Evolutionary conservation across 2,329 filamentous ascomycete species (phyloP), one percentile per base, ranked within the genome.

Genomic region (Scedosporium aurantiacum): DNA sequence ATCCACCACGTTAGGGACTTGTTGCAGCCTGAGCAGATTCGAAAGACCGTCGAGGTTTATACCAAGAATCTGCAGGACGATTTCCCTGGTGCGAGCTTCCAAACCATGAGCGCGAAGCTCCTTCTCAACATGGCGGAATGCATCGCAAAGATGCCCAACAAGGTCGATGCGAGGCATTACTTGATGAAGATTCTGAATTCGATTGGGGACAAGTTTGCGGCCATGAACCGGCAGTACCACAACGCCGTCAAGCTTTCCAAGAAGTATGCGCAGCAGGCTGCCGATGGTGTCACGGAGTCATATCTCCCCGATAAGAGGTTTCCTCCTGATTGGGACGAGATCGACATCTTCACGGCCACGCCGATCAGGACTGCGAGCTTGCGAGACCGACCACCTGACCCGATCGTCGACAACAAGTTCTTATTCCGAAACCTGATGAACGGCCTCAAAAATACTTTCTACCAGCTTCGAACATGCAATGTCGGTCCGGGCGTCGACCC

Each of bases 101-200:
- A 99, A 73, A 99, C 94, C 0, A 99, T 99, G 94, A 97, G 94
- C 68, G 95, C 94, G 0, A 99, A 97, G 73, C 79, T 99, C 2
- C 79, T 99, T 0, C 79, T 99, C 12, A 99, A 99, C 72, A 95
- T 99, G 91, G 94, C 93, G 0, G 95, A 99, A 69, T 96, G 91
- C 71, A 99, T 99, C 69, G 90, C 92, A 1, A 96, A 93, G 72
- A 82, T 99, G 67, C 88, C 89, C 21, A 90, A 96, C 71, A 99
- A 97, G 76, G 85, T 88, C 52, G 93, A 99, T 72, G 94, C 94
- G 25, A 87, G 95, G 5, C 92, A 97, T 72, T 96, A 96, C 71
- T 78, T 99, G 64, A 91, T 99, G 70, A 94, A 96, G 85, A 97
- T 99, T 54, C 77, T 99, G 62, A 95, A 97, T 73, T 94, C 95